Conservation (phyloP, 1,284 basidiomycete genomes). For the Pisolithus thermaeus region DNA sequence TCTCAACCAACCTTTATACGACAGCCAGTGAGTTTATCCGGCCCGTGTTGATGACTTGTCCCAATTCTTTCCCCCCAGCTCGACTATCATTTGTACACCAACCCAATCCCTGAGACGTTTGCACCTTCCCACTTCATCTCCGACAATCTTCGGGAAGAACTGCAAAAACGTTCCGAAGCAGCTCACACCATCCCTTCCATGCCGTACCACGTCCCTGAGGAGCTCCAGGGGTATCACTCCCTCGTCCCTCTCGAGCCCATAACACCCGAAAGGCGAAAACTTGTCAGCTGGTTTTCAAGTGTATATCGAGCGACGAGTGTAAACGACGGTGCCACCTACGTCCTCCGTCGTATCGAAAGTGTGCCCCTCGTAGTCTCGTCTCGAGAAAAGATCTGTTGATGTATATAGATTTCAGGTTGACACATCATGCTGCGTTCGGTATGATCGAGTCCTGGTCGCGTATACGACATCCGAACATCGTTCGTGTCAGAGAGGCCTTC, state of each 20-base stretch:
- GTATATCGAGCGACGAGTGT: conserved; percentile 81
- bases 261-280: conserved; percentile 54
- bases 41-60: background rate
- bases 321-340: conserved; percentile 76
- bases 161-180: conserved; percentile 80
- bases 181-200: conserved; percentile 43
- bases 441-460: conserved; percentile 86
- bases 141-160: conserved; percentile 67
- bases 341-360: conserved; percentile 85
- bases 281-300: conserved; percentile 73
- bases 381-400: conserved; percentile 5
- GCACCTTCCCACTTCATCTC: conserved; percentile 63
- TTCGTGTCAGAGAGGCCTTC: conserved; percentile 88
- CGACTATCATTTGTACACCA: conserved; percentile 89
- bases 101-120: conserved; percentile 47
- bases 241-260: conserved; percentile 72
- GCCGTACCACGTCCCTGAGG: conserved; percentile 70
- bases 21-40: conserved; percentile 54
- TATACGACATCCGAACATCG: conserved; percentile 84
- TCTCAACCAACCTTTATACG: conserved; percentile 46
- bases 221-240: conserved; percentile 89
- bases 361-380: conserved; percentile 23
- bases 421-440: conserved; percentile 76
- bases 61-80: conserved; percentile 42
- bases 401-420: conserved; percentile 73